Conservation (phyloP, 371 early-diverging fungal genomes). For the Mortierella sp. region DNA sequence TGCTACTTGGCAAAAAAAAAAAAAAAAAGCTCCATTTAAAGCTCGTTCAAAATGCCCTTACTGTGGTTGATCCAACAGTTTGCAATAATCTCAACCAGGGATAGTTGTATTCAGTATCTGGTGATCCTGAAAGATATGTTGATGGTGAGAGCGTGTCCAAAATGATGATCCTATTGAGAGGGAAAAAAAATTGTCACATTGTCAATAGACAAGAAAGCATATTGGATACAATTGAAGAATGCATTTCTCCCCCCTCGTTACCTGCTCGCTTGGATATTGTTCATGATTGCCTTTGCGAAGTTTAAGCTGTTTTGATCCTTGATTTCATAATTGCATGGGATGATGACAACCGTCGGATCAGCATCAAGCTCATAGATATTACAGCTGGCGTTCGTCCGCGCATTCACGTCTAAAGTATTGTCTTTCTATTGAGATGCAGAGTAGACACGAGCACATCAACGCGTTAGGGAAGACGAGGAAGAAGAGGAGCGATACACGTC, state of each 20-base stretch:
- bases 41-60: not conserved
- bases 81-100: slow-evolving; percentile 53
- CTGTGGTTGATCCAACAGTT: slow-evolving; percentile 42
- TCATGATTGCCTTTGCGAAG: slow-evolving; percentile 50
- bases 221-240: too few species aligned
- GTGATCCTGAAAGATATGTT: slow-evolving; percentile 41
- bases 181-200: not conserved
- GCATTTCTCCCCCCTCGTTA: not conserved
- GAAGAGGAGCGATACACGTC: too few species aligned
- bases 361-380: slow-evolving; percentile 42
- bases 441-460: not conserved
- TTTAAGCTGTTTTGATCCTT: slow-evolving; percentile 47
- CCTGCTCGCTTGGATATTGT: slow-evolving; percentile 37
- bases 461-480: too few species aligned
- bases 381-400: slow-evolving; percentile 44
- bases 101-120: slow-evolving; percentile 43
- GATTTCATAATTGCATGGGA: slow-evolving; percentile 49
- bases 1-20: too few species aligned
- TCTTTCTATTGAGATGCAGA: slow-evolving; percentile 35
- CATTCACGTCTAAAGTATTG: slow-evolving; percentile 29
- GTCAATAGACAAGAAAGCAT: not conserved
- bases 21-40: too few species aligned
- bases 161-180: slow-evolving; percentile 33
- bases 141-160: slow-evolving; percentile 50
- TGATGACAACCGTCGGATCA: slow-evolving; percentile 30